Evolutionary conservation across 331 rosid species (phyloP).

Genomic region (Cydonia oblonga): DNA sequence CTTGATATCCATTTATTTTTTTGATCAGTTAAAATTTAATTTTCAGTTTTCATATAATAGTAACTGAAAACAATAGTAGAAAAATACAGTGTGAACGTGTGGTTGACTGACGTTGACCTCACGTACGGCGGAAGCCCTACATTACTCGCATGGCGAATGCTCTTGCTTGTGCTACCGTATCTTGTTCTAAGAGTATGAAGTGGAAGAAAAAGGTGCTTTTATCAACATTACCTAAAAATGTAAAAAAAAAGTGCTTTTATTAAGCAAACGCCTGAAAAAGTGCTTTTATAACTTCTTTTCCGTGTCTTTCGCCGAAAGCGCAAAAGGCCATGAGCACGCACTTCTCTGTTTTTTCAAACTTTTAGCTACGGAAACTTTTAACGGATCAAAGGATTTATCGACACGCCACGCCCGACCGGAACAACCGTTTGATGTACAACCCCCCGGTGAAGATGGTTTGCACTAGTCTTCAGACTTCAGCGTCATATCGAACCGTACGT

Average conservation of each 20-base stretch:
- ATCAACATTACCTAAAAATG: no score
- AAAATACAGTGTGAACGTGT: neutral
- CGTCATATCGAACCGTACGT: slow-evolving; percentile 27
- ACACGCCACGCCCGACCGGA: no score
- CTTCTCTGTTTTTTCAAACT: neutral
- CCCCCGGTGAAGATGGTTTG: neutral
- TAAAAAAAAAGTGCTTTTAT: no score
- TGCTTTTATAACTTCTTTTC: no score
- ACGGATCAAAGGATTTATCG: neutral
- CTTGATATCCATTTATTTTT: no score
- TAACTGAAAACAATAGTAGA: no score
- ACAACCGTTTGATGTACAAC: slow-evolving; percentile 6
- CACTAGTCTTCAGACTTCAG: slow-evolving; percentile 11
- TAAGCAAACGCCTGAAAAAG: no score
- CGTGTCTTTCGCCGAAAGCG: neutral
- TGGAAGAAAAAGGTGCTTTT: neutral
- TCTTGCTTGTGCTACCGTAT: neutral
- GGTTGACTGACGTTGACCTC: neutral
- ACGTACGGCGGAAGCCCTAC: neutral
- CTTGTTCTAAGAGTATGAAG: neutral
- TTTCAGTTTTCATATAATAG: no score
- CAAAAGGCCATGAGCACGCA: neutral
- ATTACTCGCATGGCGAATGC: neutral
- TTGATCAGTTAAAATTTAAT: no score
- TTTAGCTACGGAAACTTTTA: neutral